phyloP scores from a whole-genome alignment of 805 yeast genomes.

The Metschnikowia gelsemii region DNA sequence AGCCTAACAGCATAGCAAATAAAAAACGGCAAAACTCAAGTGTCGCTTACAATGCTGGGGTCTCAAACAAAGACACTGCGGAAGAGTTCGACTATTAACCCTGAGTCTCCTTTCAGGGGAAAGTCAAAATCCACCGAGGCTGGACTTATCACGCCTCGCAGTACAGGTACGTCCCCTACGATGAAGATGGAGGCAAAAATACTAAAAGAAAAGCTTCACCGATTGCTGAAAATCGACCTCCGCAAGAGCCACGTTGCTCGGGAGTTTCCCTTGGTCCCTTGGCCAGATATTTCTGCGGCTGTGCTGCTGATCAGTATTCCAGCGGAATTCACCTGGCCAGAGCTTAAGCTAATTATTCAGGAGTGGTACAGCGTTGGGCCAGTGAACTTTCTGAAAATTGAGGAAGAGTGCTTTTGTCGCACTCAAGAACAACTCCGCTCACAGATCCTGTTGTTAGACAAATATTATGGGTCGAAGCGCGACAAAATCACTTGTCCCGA shows the following conservation, averaged over 20 bases:
- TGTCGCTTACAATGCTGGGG: conserved; percentile 4
- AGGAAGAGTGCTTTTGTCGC: conserved; percentile 19
- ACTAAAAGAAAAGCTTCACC: neutral
- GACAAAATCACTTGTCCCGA: conserved; percentile 12
- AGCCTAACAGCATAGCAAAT: no score
- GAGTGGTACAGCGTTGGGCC: conserved; percentile 17
- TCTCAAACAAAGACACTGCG: conserved; percentile 3
- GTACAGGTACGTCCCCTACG: conserved; percentile 8
- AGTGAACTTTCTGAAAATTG: conserved; percentile 15
- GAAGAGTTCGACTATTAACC: neutral
- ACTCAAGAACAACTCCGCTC: conserved; percentile 10
- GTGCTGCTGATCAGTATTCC: conserved; percentile 4
- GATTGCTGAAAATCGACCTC: conserved; percentile 5
- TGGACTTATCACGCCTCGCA: conserved; percentile 11
- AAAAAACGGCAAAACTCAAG: no score
- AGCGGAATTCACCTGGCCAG: conserved; percentile 15
- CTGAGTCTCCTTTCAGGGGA: neutral
- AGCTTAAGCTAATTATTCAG: conserved; percentile 18
- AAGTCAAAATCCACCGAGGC: conserved; percentile 5
- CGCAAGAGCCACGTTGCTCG: conserved; percentile 8
- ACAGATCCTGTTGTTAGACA: conserved; percentile 14
- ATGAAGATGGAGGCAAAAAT: neutral
- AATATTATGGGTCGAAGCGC: conserved; percentile 14
- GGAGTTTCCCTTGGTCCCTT: conserved; percentile 6
- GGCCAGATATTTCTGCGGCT: conserved; percentile 10